A percentile compares a stretch with the other conserved stretches of the same genome.
Evolutionary conservation across 208 protist genomes (phyloP).

Genomic region (Strigomonas galati): DNA sequence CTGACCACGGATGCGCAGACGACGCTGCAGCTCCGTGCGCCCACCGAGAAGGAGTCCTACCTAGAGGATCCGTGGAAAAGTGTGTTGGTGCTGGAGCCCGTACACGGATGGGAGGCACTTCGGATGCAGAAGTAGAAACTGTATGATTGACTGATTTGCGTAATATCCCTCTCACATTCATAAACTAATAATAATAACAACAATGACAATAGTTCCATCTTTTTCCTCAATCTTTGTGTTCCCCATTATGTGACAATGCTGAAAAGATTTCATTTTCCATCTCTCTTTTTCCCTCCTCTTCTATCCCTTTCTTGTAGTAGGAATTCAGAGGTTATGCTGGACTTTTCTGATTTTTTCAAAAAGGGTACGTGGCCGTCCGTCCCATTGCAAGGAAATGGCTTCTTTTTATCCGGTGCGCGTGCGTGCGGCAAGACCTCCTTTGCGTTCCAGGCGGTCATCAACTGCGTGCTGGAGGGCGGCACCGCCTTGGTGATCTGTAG

Average conservation of each 20-base stretch:
- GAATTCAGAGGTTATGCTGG: background rate
- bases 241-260: too few species aligned
- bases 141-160: background rate
- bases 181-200: slow-evolving; percentile 7
- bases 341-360: slow-evolving; percentile 14
- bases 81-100: slow-evolving; percentile 23
- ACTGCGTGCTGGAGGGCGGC: slow-evolving; percentile 25
- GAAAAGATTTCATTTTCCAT: background rate
- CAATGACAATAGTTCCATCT: background rate
- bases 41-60: slow-evolving; percentile 1
- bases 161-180: too few species aligned
- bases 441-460: slow-evolving; percentile 65
- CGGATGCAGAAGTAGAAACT: background rate
- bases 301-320: background rate
- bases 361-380: slow-evolving; percentile 9
- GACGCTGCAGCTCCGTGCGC: slow-evolving; percentile 7
- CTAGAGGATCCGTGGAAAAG: slow-evolving; percentile 10
- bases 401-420: slow-evolving; percentile 45
- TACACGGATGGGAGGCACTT: slow-evolving; percentile 13
- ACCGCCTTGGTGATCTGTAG: slow-evolving; percentile 48
- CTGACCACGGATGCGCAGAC: slow-evolving; percentile 1
- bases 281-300: background rate
- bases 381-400: slow-evolving; percentile 37
- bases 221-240: background rate
- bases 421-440: slow-evolving; percentile 57